Base-by-base conservation (phyloP, 345 rosid genomes). In the Pugionium cornutum region DNA sequence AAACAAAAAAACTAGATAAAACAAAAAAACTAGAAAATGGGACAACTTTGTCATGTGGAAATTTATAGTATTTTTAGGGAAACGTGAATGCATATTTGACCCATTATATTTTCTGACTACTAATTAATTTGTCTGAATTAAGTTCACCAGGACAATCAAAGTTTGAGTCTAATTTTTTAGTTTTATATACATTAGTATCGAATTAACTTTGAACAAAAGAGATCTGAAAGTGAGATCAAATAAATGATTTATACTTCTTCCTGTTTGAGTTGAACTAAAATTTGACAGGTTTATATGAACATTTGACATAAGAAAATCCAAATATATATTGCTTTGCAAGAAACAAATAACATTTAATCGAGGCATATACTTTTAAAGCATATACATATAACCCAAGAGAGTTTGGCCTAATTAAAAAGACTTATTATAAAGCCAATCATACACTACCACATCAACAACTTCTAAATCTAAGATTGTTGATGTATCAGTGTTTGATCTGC, bases 401-500 rank as follows among this genome's bases (percentile, higher is more conserved):
- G 52, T 48, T 40, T 40, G 39, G 35, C 37, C 73, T 61, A 67
- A 68, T 60, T n/a, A 34, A 65, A 65, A 50, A 35, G 31, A 55
- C 63, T 74, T 54, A 47, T 18, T 18, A 18, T 18, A 18, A 18
- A 18, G 78, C 60, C 68, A 74, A 74, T 63, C 74, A 74, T 57
- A 74, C 74, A 68, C 69, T 74, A 68, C 41, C 31, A 68, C 78
- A 74, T 67, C 68, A 63, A 68, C 66, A 74, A 67, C 73, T 60
- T 74, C 7, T 53, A 44, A 18, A 55, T 34, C 37, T 27, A 74
- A 54, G 59, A 62, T 40, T 59, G 58, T 66, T 73, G 77, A 73
- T 67, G 77, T 73, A 73, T 53, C 53, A 73, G 77, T 73, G 77
- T 73, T 73, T 73, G 72, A 53, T 35, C 64, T 53, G 73, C 72